These are phyloP conservation scores for Psilocybe azurescens DNA, from an alignment of 768 basidiomycete species.

Conservation along the genomic window DNA sequence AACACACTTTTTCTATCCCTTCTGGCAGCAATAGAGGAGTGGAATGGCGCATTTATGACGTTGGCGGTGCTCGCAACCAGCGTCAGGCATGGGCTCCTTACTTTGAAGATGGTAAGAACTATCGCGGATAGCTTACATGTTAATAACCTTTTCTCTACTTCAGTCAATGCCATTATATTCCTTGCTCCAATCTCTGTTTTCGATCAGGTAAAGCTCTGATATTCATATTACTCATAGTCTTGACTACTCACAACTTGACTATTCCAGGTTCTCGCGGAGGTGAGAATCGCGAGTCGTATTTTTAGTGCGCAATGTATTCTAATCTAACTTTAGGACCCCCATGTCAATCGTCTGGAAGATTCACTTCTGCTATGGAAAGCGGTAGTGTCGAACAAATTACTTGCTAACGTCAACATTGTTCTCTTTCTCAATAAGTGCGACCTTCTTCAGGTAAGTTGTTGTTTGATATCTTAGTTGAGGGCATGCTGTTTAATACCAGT, in stretches of 20 bases:
- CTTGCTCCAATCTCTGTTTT: conserved; percentile 88
- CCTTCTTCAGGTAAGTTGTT: conserved; percentile 60
- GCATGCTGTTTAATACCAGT: conserved; percentile 7
- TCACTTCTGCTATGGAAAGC: conserved; percentile 77
- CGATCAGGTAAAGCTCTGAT: conserved; percentile 57
- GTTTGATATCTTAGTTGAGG: conserved; percentile 3
- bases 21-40: conserved; percentile 60
- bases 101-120: conserved; percentile 76
- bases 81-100: conserved; percentile 90
- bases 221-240: conserved; percentile 7
- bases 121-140: not conserved
- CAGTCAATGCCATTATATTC: conserved; percentile 89
- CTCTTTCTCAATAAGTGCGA: conserved; percentile 87
- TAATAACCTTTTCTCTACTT: conserved; percentile 5
- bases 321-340: conserved; percentile 58
- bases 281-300: conserved; percentile 32
- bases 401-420: conserved; percentile 77
- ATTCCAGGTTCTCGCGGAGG: conserved; percentile 70
- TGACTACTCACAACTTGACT: conserved; percentile 9
- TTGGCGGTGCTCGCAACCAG: conserved; percentile 82
- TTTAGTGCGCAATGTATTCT: conserved; percentile 9
- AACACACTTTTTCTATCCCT: conserved; percentile 75
- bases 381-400: conserved; percentile 74
- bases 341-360: conserved; percentile 81
- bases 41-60: conserved; percentile 87